Evolutionary conservation across 805 yeast species (phyloP).

Genomic region (Metschnikowia similis): DNA sequence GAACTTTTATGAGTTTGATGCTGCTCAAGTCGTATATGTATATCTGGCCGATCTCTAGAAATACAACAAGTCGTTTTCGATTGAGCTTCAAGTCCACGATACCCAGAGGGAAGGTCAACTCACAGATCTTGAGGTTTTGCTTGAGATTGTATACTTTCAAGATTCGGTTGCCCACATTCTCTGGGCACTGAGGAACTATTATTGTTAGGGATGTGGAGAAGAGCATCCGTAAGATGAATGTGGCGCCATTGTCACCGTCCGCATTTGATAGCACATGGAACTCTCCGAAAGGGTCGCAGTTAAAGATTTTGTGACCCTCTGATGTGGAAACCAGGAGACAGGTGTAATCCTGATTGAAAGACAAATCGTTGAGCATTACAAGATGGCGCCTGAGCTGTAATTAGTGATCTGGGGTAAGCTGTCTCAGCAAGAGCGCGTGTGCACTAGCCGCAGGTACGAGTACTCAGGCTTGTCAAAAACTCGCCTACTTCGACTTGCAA

Average conservation of each 20-base stretch:
- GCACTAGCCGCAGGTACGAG: not conserved
- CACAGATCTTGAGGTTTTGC: slow-evolving; percentile 63
- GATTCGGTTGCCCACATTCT: slow-evolving; percentile 24
- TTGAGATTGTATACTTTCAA: slow-evolving; percentile 38
- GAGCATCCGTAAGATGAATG: slow-evolving; percentile 33
- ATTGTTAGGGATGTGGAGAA: slow-evolving; percentile 41
- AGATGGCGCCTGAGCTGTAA: not conserved
- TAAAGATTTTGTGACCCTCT: slow-evolving; percentile 33
- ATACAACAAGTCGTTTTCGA: slow-evolving; percentile 74
- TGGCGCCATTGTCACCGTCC: slow-evolving; percentile 19
- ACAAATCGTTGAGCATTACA: slow-evolving; percentile 30
- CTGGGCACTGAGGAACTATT: slow-evolving; percentile 30
- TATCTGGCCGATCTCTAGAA: slow-evolving; percentile 69
- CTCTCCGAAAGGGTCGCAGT: slow-evolving; percentile 45
- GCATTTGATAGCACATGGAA: slow-evolving; percentile 25
- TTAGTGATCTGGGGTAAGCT: not conserved
- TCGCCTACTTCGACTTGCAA: not conserved
- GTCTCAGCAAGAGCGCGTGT: slow-evolving; percentile 1
- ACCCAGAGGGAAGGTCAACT: slow-evolving; percentile 76
- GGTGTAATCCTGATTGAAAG: slow-evolving; percentile 41
- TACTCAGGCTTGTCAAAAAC: not conserved
- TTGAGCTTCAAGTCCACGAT: slow-evolving; percentile 73
- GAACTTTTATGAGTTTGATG: slow-evolving; percentile 62
- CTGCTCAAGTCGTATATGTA: slow-evolving; percentile 87
- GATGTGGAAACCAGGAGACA: slow-evolving; percentile 35